Percentiles rank a stretch among this genome's conserved stretches.
Evolutionary conservation across 352 stramenopile genomes (phyloP).

Genomic region (Thalassiosira sp.): DNA sequence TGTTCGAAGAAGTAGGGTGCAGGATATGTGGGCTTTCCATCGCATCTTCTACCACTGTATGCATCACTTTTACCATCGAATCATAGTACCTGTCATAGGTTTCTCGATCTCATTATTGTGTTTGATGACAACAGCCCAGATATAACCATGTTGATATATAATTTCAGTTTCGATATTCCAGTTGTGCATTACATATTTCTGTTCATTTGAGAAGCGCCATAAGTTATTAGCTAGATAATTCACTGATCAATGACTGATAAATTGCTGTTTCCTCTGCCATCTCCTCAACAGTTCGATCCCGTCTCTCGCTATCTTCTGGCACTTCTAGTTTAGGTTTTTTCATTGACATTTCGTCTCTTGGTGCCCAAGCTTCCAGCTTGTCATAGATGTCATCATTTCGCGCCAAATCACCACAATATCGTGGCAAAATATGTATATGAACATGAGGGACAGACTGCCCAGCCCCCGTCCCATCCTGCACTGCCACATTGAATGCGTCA

Average conservation of each 20-base stretch:
- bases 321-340: conserved; percentile 67
- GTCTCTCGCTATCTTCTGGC: conserved; percentile 84
- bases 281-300: conserved; percentile 81
- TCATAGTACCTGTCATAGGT: no score
- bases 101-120: no score
- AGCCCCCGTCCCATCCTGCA: conserved; percentile 89
- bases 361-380: conserved; percentile 83
- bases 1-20: no score
- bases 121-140: no score
- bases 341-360: conserved; percentile 68
- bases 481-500: conserved; percentile 89
- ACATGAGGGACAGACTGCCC: conserved; percentile 92
- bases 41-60: no score
- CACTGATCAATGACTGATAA: conserved; percentile 46
- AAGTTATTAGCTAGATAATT: conserved; percentile 1
- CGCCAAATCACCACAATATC: conserved; percentile 84
- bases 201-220: no score
- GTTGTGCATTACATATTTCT: no score
- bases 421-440: conserved; percentile 92
- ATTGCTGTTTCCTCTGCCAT: conserved; percentile 86
- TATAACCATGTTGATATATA: no score
- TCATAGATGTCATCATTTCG: conserved; percentile 92
- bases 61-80: no score
- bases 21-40: no score
- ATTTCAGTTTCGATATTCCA: no score